Conservation (phyloP, 345 rosid genomes). For the Microthlaspi erraticum region DNA sequence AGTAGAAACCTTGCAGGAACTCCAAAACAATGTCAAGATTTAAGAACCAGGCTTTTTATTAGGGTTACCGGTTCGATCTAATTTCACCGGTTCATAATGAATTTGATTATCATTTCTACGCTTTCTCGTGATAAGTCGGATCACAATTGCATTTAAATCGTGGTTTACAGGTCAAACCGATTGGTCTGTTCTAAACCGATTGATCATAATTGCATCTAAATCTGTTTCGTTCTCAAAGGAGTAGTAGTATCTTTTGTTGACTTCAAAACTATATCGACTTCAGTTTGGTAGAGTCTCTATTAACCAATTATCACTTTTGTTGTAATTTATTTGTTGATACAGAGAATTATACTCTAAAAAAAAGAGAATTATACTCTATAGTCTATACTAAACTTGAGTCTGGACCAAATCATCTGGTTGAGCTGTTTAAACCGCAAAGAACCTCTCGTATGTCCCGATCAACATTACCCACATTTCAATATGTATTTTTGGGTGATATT, state of each 20-base stretch:
- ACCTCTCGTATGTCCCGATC: neutral
- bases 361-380: too few relatives aligned
- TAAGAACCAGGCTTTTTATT: conserved; percentile 13
- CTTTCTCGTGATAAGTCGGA: neutral
- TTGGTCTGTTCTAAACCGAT: neutral
- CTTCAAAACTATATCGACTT: too few relatives aligned
- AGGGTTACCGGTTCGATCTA: neutral
- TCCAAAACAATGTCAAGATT: conserved; percentile 15
- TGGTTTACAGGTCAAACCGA: neutral
- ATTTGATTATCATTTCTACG: too few relatives aligned
- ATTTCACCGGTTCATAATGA: conserved; percentile 17
- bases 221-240: too few relatives aligned
- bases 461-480: neutral
- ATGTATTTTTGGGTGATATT: neutral
- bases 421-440: neutral
- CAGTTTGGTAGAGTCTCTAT: too few relatives aligned
- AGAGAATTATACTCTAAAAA: too few relatives aligned
- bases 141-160: neutral
- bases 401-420: neutral
- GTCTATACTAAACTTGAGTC: too few relatives aligned
- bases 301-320: too few relatives aligned
- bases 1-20: conserved; percentile 13
- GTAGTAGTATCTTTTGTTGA: too few relatives aligned
- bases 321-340: too few relatives aligned
- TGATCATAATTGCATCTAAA: too few relatives aligned